A percentile compares a stretch with the other conserved stretches of the same genome.
Evolutionary conservation across 2,329 filamentous ascomycete species (phyloP).

Genomic region (Tolypocladium capitatum): DNA sequence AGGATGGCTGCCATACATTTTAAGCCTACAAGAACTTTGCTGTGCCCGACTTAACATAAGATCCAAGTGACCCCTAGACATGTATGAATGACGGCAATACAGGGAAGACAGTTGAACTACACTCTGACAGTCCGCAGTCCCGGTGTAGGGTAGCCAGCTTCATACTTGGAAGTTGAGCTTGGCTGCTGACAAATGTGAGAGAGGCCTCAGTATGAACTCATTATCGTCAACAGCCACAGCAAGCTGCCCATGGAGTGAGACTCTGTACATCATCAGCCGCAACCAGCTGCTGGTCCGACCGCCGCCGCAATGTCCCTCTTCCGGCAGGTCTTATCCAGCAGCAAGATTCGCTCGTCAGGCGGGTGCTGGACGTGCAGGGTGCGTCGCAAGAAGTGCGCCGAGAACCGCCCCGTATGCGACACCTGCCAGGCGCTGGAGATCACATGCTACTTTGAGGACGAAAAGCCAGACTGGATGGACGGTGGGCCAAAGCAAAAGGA

Average conservation of each 20-base stretch:
- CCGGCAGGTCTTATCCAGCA: slow-evolving; percentile 11
- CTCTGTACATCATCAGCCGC: not conserved
- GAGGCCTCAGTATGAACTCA: no score
- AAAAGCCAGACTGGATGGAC: slow-evolving; percentile 47
- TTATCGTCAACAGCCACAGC: no score
- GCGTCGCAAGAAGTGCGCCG: slow-evolving; percentile 49
- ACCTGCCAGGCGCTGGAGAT: slow-evolving; percentile 40
- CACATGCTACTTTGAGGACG: slow-evolving; percentile 36
- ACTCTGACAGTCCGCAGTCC: no score
- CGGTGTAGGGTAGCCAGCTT: no score
- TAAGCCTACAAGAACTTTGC: not conserved
- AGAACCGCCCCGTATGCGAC: slow-evolving; percentile 36
- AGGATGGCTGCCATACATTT: no score
- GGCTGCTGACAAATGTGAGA: not conserved
- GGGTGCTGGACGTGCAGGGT: slow-evolving; percentile 50
- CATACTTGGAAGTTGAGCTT: no score
- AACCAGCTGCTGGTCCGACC: not conserved
- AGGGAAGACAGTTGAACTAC: no score
- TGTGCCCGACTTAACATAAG: no score
- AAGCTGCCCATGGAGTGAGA: no score
- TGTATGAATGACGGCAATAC: no score
- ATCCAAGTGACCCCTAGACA: no score
- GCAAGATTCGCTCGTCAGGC: slow-evolving; percentile 23
- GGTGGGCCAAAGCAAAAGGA: slow-evolving; percentile 32
- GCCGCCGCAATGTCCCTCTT: slow-evolving; percentile 9